Evolutionary conservation across 306 rosid species (phyloP), one percentile per base, ranked within the genome.

Genomic region (Castanea sativa): DNA sequence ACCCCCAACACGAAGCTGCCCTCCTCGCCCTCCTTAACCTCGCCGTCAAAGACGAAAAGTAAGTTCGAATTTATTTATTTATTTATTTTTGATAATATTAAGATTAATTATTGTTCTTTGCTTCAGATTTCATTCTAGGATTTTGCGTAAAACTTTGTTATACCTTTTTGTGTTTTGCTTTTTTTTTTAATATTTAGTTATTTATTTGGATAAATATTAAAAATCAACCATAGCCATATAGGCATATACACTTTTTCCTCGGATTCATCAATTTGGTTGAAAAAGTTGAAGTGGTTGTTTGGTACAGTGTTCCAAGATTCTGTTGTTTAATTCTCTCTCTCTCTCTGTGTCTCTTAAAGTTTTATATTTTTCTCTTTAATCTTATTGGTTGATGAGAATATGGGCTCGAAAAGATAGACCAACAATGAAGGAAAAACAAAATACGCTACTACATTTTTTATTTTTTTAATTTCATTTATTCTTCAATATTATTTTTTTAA

Each of bases 11-110:
- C 38, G 96, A 95, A 78, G 74, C 94, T 1, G 95, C 98, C 21
- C 94, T 95, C 19, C 97, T 92, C 60, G 98, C 99, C 8, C 88
- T 95, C 80, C 97, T 95, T 75, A 95, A 95, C 79, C 99, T 95
- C 73, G 99, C 99, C 84, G 99, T 95, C 76, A 90, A 93, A 65
- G 98, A 95, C 73, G 98, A 95, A 77, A 90, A 88, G 99, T 95
- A 89, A 51, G 88, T 29, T 3, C 3, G 8, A n/a, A 65, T 18
- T 15, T 52, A 2, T 53, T 8, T 51, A 23, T 12, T 13, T 38
- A 35, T 19, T 29, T 21, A 7, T 21, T 14, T 30, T 57, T 2
- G 27, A 25, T 25, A 25, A 25, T 25, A 25, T 25, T 25, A 25
- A 25, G 27, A 25, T 18, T 38, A n/a, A n/a, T 63, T 58, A 13